A percentile compares a stretch with the other conserved stretches of the same genome.
Evolutionary conservation across 75 land plant genomes (phyloP).

Genomic region (Ceratopteris richardii): DNA sequence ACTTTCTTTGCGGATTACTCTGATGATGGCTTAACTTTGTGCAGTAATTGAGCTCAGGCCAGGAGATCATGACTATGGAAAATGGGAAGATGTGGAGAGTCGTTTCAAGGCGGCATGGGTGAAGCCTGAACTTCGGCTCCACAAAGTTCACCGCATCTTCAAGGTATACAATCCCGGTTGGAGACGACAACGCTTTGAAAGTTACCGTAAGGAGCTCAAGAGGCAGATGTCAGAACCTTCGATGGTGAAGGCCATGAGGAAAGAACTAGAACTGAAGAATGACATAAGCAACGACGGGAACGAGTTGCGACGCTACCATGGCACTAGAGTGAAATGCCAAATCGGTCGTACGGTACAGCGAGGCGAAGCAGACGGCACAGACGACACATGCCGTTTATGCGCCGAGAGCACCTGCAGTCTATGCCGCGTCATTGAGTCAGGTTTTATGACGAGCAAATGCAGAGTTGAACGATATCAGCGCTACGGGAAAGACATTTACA

Average conservation of each 20-base stretch:
- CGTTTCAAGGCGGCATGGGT: not conserved
- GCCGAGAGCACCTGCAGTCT: slow-evolving; percentile 13
- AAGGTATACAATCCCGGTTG: slow-evolving; percentile 3
- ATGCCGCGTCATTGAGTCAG: not conserved
- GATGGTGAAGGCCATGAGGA: slow-evolving; percentile 7
- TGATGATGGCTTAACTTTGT: not conserved
- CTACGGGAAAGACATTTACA: not conserved
- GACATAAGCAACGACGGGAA: slow-evolving; percentile 3
- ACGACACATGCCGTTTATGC: not conserved
- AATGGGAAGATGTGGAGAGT: not conserved
- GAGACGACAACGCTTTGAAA: not conserved
- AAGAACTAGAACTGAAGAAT: not conserved
- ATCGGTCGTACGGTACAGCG: not conserved
- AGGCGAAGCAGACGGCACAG: slow-evolving; percentile 3
- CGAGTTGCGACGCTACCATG: slow-evolving; percentile 7
- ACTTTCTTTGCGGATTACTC: too few species aligned
- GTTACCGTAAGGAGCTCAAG: slow-evolving; percentile 1
- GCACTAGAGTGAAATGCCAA: slow-evolving; percentile 9
- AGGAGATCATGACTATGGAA: too few species aligned
- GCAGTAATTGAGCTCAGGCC: not conserved
- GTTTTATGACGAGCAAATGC: not conserved
- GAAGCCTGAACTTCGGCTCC: not conserved
- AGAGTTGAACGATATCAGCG: not conserved
- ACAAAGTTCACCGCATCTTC: too few species aligned
- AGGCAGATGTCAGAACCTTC: slow-evolving; percentile 17